Base-by-base conservation (phyloP, 208 protist species). In the Leishmania arabica region DNA sequence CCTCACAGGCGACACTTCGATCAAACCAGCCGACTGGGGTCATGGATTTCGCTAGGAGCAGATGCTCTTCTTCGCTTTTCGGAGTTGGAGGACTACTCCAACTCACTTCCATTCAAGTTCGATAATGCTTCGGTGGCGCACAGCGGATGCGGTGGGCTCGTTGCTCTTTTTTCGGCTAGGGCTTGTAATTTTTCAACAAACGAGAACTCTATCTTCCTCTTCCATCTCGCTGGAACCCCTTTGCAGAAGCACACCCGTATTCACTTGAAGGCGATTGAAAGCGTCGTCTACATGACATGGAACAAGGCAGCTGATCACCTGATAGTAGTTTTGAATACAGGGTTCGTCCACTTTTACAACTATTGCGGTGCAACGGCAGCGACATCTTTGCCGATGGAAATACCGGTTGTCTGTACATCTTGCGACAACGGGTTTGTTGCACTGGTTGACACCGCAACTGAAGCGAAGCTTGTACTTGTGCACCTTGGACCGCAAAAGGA, bases 271-370 rank as follows among this genome's bases (percentile, higher is more conserved):
- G 85, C 86, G 13, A 87, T 88, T 4, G 82, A 94, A 69, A 85
- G 77, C 49, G 89, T 95, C 27, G 53, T 91, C 21, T 95, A 89
- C 65, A 87, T 95, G 84, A 92, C 88, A 73, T 97, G 91, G 92
- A 92, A 93, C 82, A 58, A 86, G 21, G 69, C 51, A 31, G 78
- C 84, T n/a, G 90, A 94, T 87, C 84, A 97, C 78, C 78, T 97
- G 47, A 84, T 95, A 74, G 81, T 97, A 69, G 82, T 93, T 2
- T 80, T 93, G 34, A 87, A 88, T 65, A 87, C 86, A 42, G 86
- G 87, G 0, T 71, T 81, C 3, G 84, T 91, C 24, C 86, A 86
- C 56, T 86, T 96, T 86, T 96, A 88, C 69, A 87, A 93, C 80
- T 89, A 89, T 37, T 70, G 64, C 9, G 93, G 93, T 1, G 76